Base-by-base conservation (phyloP, 192 early-diverging fungal species). In the Kappamyces sp. region DNA sequence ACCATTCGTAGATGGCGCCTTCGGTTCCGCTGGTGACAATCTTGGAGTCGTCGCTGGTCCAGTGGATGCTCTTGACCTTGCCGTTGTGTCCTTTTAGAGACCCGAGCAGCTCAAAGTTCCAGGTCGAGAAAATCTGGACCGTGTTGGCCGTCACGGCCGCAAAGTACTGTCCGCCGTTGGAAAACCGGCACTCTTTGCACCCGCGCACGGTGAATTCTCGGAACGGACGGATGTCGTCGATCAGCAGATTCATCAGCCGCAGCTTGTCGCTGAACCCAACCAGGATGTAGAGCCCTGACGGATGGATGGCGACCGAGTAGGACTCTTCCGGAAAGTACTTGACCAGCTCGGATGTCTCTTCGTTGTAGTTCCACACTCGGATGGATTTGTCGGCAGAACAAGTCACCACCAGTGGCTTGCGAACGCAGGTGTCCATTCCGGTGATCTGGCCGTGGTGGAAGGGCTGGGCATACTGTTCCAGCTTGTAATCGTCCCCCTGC, bases 251-350 rank as follows among this genome's bases (percentile, higher is more conserved):
- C 77, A 83, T 80, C 46, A 84, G 52, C 57, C 82, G 40, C 55
- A 84, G 55, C 57, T 84, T 84, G 58, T 84, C 82, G 49, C 65
- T 64, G 54, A 84, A 84, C 3, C 82, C 82, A 35, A 83, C 82
- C 5, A 84, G 64, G 44, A 84, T 75, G 55, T 83, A 83, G n/a
- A 84, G 72, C n/a, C 82, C 82, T 10, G 72, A 75, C 7, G 82
- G 82, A 58, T 84, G 82, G 23, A 84, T 69, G 8, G 82, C 79
- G 12, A 83, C 70, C 5, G 66, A 65, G 55, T 70, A 84, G n/a
- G 80, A 68, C 66, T 84, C 82, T 62, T 84, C 82, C 8, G 77
- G 67, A 63, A 84, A 84, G 49, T 72, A 73, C 55, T 84, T 84
- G 39, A 80, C 78, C 12, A 84, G 65, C 55, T 84, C 82, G 31